Conservation (phyloP, 108 stramenopile genomes). For the Skeletonema costatum region DNA sequence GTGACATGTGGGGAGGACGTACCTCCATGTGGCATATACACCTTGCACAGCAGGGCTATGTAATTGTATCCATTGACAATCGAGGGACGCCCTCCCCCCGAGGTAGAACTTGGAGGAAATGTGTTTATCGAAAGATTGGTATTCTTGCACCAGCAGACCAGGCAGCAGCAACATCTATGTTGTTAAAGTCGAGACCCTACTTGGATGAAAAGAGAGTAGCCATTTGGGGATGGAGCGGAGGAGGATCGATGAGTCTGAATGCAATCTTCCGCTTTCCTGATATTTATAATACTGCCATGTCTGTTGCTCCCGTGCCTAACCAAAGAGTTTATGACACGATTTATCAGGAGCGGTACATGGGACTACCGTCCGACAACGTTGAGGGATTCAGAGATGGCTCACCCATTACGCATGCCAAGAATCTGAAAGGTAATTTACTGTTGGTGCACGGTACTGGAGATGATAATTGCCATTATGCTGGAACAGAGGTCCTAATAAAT, state of each 20-base stretch:
- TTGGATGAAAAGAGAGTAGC: slow-evolving; percentile 37
- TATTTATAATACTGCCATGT: slow-evolving; percentile 41
- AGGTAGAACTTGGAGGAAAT: slow-evolving; percentile 47
- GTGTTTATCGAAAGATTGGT: slow-evolving; percentile 46
- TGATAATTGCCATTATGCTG: slow-evolving; percentile 50
- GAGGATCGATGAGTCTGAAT: slow-evolving; percentile 50
- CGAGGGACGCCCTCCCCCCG: slow-evolving; percentile 45
- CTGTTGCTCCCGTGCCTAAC: slow-evolving; percentile 47
- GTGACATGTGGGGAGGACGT: slow-evolving; percentile 49
- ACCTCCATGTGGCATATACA: slow-evolving; percentile 49
- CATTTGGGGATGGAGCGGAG: slow-evolving; percentile 54
- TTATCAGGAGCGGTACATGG: slow-evolving; percentile 50
- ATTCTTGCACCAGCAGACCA: slow-evolving; percentile 45
- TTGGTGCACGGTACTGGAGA: slow-evolving; percentile 51
- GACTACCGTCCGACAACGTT: slow-evolving; percentile 43
- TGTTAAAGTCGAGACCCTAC: slow-evolving; percentile 41
- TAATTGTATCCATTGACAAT: slow-evolving; percentile 45
- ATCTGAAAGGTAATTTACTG: slow-evolving; percentile 40
- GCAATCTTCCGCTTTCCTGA: slow-evolving; percentile 48
- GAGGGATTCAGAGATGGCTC: slow-evolving; percentile 45
- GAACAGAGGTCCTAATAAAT: slow-evolving; percentile 43
- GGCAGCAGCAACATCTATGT: slow-evolving; percentile 30
- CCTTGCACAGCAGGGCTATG: slow-evolving; percentile 42
- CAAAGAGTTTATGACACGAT: slow-evolving; percentile 48
- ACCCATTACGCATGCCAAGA: slow-evolving; percentile 45